Base-by-base conservation (phyloP, 164 flowering plant species). In the Berberis thunbergii region DNA sequence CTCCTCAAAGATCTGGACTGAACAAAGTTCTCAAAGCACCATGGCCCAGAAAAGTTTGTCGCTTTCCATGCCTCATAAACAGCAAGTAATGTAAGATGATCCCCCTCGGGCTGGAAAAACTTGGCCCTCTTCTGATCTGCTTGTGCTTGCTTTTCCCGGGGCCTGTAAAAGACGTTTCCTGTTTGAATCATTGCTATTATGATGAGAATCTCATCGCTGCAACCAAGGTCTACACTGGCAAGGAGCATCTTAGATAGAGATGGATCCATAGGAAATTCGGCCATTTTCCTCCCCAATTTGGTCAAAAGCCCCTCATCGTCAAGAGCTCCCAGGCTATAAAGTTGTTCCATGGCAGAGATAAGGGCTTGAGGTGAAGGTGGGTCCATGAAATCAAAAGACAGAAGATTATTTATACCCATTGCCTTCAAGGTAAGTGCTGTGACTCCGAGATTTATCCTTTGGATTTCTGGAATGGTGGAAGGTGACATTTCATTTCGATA, bases 1-100 rank as follows among this genome's bases (percentile, higher is more conserved):
- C 94, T 85, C 81, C 96, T 83, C 80, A 91, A 74, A 45, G 96
- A 89, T 59, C 94, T 83, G 50, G 91, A 82, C 76, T 91, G 97
- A 43, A 91, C 86, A 70, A 91, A 91, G 61, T 91, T 91, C 70
- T 89, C 96, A 68, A 84, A 87, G 68, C 95, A 92, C 98, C 98
- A 91, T 4, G 94, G 94, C 39, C 87, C 92, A 13, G 96, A 82
- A 64, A 91, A 91, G 69, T 83, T 91, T 26, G 87, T 91, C 1
- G 90, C 92, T 69, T 91, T 91, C 96, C 98, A 91, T 2, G 95
- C 94, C 78, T 91, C 95, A 71, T 91, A 91, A 48, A 91, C 98
- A 65, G 98, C 95, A 62, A 91, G 86, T 41, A 91, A 67, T n/a
- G 97, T 91, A 67, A 91, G 69, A 73, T 89, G 97, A 62, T 88